Conservation (phyloP, 2,329 filamentous ascomycete species). For the Cordyceps cicadae region DNA sequence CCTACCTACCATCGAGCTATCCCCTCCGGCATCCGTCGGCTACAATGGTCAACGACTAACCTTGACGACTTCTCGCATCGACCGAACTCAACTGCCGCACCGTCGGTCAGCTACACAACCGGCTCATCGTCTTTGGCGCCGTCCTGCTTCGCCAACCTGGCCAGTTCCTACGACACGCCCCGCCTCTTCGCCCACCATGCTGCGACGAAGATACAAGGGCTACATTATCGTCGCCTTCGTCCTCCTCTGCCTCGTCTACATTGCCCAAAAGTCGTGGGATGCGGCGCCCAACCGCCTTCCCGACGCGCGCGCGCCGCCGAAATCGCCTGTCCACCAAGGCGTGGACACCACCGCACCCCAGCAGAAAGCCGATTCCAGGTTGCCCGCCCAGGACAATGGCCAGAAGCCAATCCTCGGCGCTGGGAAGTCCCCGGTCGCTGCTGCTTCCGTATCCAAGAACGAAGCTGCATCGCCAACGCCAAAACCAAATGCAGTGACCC, state of each 20-base stretch:
- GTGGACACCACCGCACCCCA: background rate
- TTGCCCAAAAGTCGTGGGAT: constrained; percentile 34
- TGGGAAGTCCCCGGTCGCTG: no score
- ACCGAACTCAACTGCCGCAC: no score
- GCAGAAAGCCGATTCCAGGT: background rate
- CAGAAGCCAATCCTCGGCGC: background rate
- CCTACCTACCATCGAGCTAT: background rate
- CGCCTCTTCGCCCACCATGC: constrained; percentile 32
- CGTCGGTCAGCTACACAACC: background rate
- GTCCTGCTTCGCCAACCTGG: background rate
- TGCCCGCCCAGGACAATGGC: background rate
- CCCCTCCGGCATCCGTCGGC: background rate
- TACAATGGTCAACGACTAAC: background rate
- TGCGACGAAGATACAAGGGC: constrained; percentile 54
- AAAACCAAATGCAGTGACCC: background rate
- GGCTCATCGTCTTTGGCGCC: no score
- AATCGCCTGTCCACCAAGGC: background rate
- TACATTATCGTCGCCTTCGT: constrained; percentile 49
- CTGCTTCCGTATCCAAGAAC: background rate
- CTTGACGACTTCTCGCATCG: background rate
- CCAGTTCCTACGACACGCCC: background rate
- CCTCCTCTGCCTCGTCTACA: constrained; percentile 45
- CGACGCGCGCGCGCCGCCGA: background rate
- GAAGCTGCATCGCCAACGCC: background rate
- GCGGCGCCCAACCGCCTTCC: constrained; percentile 11